Base-by-base conservation (phyloP, 257 asterid genomes). In the Solanum ossicruentum region DNA sequence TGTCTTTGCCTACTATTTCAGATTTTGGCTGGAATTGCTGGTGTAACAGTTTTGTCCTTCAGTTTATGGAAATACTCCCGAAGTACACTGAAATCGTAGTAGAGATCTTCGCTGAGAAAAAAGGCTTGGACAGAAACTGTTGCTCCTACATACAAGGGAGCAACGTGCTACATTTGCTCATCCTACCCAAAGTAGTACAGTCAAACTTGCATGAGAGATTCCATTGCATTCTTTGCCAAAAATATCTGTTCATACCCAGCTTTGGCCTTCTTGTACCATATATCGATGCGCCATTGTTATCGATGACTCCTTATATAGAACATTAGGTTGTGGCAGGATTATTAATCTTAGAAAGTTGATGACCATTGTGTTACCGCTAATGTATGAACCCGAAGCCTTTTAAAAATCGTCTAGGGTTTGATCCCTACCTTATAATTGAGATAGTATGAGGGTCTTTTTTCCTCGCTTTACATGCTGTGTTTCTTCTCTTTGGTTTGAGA, bases 1-100 rank as follows among this genome's bases (percentile, higher is more conserved):
- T 7, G 32, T n/a, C 32, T 18, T 67, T 67, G 83, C 71, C 47
- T 71, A 61, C 16, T 85, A 84, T 26, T 91, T 90, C 95, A 95
- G 99, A 87, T 91, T 89, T 88, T 93, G 89, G 94, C 87, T 67
- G 95, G 97, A 83, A 57, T 93, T 84, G 96, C 97, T 71, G 96
- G 96, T 51, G 69, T 92, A 15, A 85, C 93, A 57, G 88, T 92
- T 84, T 86, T 95, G 88, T 91, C 87, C 58, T 88, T 94, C 72
- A 86, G 87, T 86, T 80, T 93, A 84, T 94, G 98, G 99, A 93
- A 92, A 91, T 90, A 88, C 88, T 90, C 89, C 5, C 91, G 90
- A 84, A 89, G 91, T 81, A 90, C 91, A 45, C 61, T 83, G 7
- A 89, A 72, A 85, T 89, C 93, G 10, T 87, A 90, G 89, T 61